These are phyloP conservation scores for Agaricales sp. DNA, from an alignment of 1,284 basidiomycete species.

Conservation along the genomic window DNA sequence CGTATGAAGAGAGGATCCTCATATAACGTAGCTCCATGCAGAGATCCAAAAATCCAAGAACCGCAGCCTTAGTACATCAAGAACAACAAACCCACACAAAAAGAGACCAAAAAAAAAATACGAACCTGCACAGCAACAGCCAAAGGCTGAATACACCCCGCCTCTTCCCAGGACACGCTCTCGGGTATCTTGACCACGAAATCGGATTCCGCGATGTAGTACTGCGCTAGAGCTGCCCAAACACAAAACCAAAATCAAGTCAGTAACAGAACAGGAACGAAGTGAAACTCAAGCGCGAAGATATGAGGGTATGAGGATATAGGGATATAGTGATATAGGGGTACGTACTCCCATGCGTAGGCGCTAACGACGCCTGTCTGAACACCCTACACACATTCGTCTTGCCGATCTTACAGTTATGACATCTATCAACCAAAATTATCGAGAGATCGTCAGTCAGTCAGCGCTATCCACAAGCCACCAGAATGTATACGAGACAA, in stretches of 20 bases:
- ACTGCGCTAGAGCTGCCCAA: constrained; percentile 11
- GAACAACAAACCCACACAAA: no score
- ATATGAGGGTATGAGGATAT: background rate
- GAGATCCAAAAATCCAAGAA: no score
- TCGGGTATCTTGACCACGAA: constrained; percentile 13
- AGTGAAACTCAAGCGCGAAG: background rate
- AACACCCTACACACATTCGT: constrained; percentile 12
- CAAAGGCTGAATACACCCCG: constrained; percentile 15
- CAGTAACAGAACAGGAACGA: background rate
- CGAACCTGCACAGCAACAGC: constrained; percentile 13
- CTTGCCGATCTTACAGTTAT: constrained; percentile 13
- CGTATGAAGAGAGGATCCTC: no score
- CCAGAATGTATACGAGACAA: no score
- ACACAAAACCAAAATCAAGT: no score
- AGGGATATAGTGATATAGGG: background rate
- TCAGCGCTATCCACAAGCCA: background rate
- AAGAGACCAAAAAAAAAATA: no score
- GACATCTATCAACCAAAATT: constrained; percentile 8
- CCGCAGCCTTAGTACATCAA: no score
- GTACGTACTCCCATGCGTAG: constrained; percentile 12
- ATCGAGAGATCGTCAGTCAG: background rate
- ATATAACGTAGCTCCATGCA: no score
- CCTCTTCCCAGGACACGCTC: constrained; percentile 12
- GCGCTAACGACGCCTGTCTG: constrained; percentile 11
- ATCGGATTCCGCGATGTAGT: constrained; percentile 12